These are phyloP conservation scores for Pyrenochaeta sp. DNA, from an alignment of 2,329 filamentous ascomycete species.

Conservation along the genomic window DNA sequence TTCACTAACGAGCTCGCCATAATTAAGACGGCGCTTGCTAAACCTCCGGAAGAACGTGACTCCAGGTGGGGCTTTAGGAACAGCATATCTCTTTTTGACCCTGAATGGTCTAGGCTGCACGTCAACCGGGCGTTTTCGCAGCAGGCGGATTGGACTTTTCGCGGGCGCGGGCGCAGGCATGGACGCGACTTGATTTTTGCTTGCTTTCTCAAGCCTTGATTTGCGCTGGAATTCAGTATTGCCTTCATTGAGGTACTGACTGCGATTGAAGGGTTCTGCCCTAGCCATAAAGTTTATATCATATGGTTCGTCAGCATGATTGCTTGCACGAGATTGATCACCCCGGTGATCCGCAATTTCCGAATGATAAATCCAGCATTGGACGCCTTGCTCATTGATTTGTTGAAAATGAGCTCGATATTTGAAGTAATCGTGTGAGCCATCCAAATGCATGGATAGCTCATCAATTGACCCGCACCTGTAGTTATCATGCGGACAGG, in stretches of 20 bases:
- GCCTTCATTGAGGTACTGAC: constrained; percentile 43
- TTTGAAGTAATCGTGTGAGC: constrained; percentile 46
- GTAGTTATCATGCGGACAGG: constrained; percentile 26
- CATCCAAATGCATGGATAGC: constrained; percentile 45
- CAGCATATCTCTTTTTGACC: constrained; percentile 35
- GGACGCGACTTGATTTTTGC: constrained; percentile 2
- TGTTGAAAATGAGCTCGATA: constrained; percentile 21
- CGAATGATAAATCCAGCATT: constrained; percentile 23
- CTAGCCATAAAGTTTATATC: constrained; percentile 46
- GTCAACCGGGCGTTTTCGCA: constrained; percentile 21
- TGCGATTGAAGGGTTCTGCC: constrained; percentile 42
- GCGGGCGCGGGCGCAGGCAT: not conserved
- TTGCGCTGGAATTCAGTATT: constrained; percentile 32
- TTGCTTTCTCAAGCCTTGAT: constrained; percentile 14
- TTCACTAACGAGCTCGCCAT: constrained; percentile 51
- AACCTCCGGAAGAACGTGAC: constrained; percentile 51
- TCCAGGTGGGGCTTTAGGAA: constrained; percentile 44
- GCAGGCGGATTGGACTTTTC: constrained; percentile 2
- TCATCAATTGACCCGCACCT: no score
- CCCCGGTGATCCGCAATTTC: constrained; percentile 26
- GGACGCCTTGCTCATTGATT: constrained; percentile 18
- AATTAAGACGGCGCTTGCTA: constrained; percentile 48
- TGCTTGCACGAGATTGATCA: constrained; percentile 31
- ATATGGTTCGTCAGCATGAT: constrained; percentile 29
- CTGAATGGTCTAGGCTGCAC: constrained; percentile 20